phyloP scores from a whole-genome alignment of 192 early-diverging fungal species.

The Podila minutissima region DNA sequence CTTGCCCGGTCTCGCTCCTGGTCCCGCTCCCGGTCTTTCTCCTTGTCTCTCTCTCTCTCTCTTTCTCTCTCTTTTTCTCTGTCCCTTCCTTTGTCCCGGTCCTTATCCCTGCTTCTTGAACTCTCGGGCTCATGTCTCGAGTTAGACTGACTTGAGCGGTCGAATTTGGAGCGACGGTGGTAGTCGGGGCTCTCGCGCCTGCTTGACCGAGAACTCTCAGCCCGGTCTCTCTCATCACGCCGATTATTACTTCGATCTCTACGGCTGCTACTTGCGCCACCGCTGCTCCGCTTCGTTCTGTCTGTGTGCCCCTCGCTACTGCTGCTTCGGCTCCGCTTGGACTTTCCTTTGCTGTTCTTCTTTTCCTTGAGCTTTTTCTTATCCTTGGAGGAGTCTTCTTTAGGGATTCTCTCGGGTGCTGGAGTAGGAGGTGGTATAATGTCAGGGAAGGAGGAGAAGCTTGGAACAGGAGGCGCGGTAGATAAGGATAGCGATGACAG shows the following conservation, averaged over 20 bases:
- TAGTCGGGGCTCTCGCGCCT: too few relatives aligned
- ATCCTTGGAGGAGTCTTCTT: background rate
- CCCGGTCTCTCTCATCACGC: background rate
- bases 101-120: slow-evolving; percentile 6
- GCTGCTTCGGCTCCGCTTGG: too few relatives aligned
- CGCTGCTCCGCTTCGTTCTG: background rate
- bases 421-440: background rate
- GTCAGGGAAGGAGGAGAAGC: slow-evolving; percentile 29
- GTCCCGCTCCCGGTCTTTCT: background rate
- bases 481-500: background rate
- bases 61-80: background rate
- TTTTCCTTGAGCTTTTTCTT: background rate
- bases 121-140: background rate
- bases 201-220: background rate
- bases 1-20: background rate
- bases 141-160: background rate
- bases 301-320: background rate
- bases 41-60: slow-evolving; percentile 4
- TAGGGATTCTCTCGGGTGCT: background rate
- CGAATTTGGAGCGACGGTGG: background rate
- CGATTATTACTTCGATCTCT: background rate
- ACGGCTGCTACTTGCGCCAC: background rate
- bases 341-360: background rate
- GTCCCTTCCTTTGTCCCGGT: background rate
- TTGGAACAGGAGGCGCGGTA: slow-evolving; percentile 7